Percentiles rank a stretch among this genome's conserved stretches.
Conservation (phyloP, 352 stramenopile genomes). For the Phytopythium mirpurense region DNA sequence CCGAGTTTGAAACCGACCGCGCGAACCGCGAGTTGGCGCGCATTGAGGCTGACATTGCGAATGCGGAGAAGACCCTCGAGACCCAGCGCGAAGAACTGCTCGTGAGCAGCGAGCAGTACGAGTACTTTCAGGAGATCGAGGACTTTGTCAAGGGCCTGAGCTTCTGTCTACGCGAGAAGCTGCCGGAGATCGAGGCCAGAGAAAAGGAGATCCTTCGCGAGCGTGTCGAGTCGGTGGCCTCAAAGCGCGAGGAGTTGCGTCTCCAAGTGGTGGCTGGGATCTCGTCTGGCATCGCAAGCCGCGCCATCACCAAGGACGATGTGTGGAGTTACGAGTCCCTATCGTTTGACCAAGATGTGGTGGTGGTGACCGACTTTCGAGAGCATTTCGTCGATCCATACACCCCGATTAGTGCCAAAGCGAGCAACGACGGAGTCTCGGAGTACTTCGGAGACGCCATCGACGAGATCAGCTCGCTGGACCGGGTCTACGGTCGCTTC, state of each 20-base stretch:
- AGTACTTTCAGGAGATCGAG: conserved; percentile 75
- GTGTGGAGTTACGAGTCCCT: conserved; percentile 4
- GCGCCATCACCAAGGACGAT: conserved; percentile 5
- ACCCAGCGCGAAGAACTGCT: conserved; percentile 47
- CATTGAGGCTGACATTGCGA: conserved; percentile 40
- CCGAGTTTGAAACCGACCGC: conserved; percentile 39
- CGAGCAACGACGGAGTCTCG: background rate
- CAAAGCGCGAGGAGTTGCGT: background rate
- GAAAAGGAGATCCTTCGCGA: conserved; percentile 24
- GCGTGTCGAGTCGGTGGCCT: conserved; percentile 9
- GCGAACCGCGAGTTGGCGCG: conserved; percentile 39
- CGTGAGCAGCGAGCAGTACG: conserved; percentile 58
- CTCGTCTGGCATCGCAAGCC: background rate
- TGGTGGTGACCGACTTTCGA: conserved; percentile 5
- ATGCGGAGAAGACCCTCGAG: conserved; percentile 34
- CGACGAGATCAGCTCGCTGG: conserved; percentile 62
- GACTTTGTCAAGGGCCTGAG: conserved; percentile 70
- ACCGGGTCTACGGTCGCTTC: conserved; percentile 53
- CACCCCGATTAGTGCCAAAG: background rate
- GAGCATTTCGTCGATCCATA: conserved; percentile 29
- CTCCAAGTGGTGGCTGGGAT: background rate
- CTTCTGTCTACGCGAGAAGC: conserved; percentile 70
- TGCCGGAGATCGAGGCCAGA: conserved; percentile 40
- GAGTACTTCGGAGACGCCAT: conserved; percentile 61
- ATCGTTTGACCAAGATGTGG: background rate